A percentile compares a stretch with the other conserved stretches of the same genome.
phyloP scores from a whole-genome alignment of 2,329 filamentous ascomycete genomes.

The Botrytis sinoallii region DNA sequence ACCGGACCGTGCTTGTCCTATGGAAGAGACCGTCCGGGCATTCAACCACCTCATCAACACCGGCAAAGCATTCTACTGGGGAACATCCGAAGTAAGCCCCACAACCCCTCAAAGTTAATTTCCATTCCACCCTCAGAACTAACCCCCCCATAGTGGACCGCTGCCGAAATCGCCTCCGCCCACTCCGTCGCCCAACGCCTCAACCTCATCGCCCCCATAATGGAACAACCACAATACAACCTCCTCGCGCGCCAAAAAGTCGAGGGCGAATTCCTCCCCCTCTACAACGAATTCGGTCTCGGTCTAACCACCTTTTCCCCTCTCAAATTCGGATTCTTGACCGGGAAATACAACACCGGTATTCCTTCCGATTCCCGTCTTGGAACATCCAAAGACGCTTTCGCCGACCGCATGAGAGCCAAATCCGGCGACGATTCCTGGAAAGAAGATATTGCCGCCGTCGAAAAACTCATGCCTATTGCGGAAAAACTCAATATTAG shows the following conservation, averaged over 20 bases:
- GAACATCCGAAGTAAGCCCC: constrained; percentile 66
- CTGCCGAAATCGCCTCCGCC: constrained; percentile 62
- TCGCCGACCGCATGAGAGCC: constrained; percentile 44
- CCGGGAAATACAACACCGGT: constrained; percentile 65
- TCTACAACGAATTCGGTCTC: constrained; percentile 58
- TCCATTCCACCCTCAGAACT: constrained; percentile 62
- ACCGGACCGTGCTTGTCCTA: constrained; percentile 64
- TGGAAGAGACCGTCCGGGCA: constrained; percentile 67
- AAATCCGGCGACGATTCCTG: constrained; percentile 48
- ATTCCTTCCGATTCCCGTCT: constrained; percentile 59
- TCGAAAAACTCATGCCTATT: constrained; percentile 58
- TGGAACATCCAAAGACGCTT: constrained; percentile 51
- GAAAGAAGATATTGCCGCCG: constrained; percentile 55
- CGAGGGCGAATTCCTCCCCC: constrained; percentile 59
- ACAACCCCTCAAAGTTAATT: constrained; percentile 45
- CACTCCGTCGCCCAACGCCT: constrained; percentile 59
- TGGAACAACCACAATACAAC: constrained; percentile 68
- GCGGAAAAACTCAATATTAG: constrained; percentile 61
- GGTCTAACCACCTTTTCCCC: constrained; percentile 64
- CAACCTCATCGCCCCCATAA: constrained; percentile 58
- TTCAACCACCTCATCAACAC: constrained; percentile 69
- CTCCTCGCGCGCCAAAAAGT: constrained; percentile 59
- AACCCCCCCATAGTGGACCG: constrained; percentile 63
- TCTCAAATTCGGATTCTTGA: constrained; percentile 57
- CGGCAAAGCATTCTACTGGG: constrained; percentile 69